phyloP scores from a whole-genome alignment of 1,284 basidiomycete species.

The Macrocybe sp. region DNA sequence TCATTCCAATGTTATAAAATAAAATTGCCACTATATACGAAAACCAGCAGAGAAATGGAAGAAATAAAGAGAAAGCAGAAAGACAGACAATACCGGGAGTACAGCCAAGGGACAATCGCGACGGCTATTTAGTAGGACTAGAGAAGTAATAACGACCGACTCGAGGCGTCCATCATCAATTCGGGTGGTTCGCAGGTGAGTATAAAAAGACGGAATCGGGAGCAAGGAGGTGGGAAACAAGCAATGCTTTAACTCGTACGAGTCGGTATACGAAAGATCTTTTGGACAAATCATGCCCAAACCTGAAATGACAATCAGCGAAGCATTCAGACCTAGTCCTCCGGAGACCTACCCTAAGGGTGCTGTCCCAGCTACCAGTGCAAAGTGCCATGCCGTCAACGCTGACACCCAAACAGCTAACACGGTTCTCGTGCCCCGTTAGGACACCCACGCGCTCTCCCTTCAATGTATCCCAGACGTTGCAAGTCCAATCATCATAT shows the following conservation, averaged over 20 bases:
- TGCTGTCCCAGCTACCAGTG: slow-evolving; percentile 97
- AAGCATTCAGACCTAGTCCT: slow-evolving; percentile 4
- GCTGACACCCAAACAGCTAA: slow-evolving; percentile 94
- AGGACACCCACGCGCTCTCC: slow-evolving; percentile 96
- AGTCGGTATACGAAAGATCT: too few relatives aligned
- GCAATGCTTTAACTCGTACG: not conserved
- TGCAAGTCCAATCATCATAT: slow-evolving; percentile 99
- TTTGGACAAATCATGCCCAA: slow-evolving; percentile 44
- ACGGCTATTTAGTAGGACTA: slow-evolving; percentile 29
- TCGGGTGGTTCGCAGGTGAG: slow-evolving; percentile 43
- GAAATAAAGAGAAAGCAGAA: slow-evolving; percentile 22
- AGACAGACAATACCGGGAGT: slow-evolving; percentile 21
- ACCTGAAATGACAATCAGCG: slow-evolving; percentile 33
- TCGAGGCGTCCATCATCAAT: slow-evolving; percentile 40
- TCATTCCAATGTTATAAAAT: slow-evolving; percentile 15
- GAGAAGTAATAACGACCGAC: slow-evolving; percentile 55
- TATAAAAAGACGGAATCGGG: slow-evolving; percentile 37
- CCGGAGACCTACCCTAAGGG: slow-evolving; percentile 73
- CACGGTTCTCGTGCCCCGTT: slow-evolving; percentile 96
- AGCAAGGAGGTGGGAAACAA: slow-evolving; percentile 11
- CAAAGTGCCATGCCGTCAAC: slow-evolving; percentile 97
- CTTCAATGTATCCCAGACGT: slow-evolving; percentile 99
- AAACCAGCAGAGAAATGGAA: slow-evolving; percentile 22
- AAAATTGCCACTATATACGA: slow-evolving; percentile 32
- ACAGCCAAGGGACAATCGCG: slow-evolving; percentile 20